Evolutionary conservation across 106 monocot species (phyloP).

Genomic region (Phalaenopsis aphrodite): DNA sequence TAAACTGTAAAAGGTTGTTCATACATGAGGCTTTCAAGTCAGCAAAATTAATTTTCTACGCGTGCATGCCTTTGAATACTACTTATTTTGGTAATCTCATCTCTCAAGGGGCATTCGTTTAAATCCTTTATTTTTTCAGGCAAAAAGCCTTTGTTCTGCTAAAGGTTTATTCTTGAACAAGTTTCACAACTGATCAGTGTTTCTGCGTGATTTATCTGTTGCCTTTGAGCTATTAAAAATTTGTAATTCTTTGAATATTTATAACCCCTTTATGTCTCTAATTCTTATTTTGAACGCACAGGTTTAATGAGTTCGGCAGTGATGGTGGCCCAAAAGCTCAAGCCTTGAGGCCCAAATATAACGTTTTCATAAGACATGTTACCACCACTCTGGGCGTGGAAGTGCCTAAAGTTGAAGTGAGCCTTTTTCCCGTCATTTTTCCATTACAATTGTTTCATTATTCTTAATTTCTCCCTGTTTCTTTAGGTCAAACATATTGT

Average conservation of each 20-base stretch:
- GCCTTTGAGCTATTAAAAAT: neutral
- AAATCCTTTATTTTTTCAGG: neutral
- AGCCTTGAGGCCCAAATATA: constrained; percentile 27
- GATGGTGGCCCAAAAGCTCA: constrained; percentile 36
- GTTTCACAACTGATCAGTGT: neutral
- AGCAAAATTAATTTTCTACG: too few species aligned
- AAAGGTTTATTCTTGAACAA: neutral
- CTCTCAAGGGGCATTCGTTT: too few species aligned
- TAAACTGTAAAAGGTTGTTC: too few species aligned
- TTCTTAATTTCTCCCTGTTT: neutral
- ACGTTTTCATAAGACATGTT: constrained; percentile 17
- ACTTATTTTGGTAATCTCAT: too few species aligned
- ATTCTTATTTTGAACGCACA: constrained; percentile 2
- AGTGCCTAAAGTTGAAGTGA: constrained; percentile 32
- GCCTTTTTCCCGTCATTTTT: neutral
- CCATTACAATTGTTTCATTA: neutral
- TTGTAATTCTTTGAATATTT: too few species aligned
- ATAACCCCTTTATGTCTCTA: neutral
- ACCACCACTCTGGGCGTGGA: constrained; percentile 12
- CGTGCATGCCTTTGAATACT: too few species aligned
- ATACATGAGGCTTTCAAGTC: too few species aligned
- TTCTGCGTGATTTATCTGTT: neutral
- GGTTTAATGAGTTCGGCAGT: constrained; percentile 36
- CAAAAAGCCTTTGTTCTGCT: neutral
- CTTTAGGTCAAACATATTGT: constrained; percentile 33